Evolutionary conservation across 1,139 yeast genomes (phyloP).

Genomic region (Candida mesenterica): DNA sequence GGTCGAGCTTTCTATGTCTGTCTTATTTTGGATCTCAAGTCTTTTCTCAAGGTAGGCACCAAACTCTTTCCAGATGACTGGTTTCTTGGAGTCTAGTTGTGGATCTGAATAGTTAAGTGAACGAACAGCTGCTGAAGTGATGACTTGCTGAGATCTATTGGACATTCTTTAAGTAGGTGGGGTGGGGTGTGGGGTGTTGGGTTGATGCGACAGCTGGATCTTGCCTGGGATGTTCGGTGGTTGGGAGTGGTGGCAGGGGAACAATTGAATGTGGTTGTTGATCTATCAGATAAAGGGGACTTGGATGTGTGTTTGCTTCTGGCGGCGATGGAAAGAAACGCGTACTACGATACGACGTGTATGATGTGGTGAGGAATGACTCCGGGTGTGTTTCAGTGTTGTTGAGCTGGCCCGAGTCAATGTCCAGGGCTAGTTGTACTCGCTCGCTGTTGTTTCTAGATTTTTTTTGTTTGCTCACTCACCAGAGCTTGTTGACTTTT

Average conservation of each 20-base stretch:
- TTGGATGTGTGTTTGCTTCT: too few relatives aligned
- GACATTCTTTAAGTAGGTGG: conserved; percentile 29
- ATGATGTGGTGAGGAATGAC: too few relatives aligned
- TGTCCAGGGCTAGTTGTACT: too few relatives aligned
- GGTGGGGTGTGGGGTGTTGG: too few relatives aligned
- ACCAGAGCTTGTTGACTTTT: too few relatives aligned
- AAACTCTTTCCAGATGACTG: conserved; percentile 57
- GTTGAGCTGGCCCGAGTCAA: too few relatives aligned
- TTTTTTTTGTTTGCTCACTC: neutral
- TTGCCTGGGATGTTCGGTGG: too few relatives aligned
- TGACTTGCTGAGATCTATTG: conserved; percentile 31
- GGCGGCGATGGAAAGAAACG: too few relatives aligned
- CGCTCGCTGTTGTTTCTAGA: neutral
- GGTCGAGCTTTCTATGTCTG: conserved; percentile 18
- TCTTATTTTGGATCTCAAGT: conserved; percentile 27
- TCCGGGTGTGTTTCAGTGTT: too few relatives aligned
- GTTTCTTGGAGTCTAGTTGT: conserved; percentile 16
- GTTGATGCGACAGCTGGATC: conserved; percentile 5
- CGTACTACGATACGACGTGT: too few relatives aligned
- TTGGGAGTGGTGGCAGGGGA: conserved; percentile 1
- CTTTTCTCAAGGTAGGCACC: conserved; percentile 57
- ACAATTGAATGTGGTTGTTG: too few relatives aligned
- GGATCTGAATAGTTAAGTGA: conserved; percentile 18
- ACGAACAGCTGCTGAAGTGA: conserved; percentile 27
- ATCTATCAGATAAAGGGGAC: neutral